phyloP scores from a whole-genome alignment of 179 eudicot species.

The Vitellaria paradoxa region DNA sequence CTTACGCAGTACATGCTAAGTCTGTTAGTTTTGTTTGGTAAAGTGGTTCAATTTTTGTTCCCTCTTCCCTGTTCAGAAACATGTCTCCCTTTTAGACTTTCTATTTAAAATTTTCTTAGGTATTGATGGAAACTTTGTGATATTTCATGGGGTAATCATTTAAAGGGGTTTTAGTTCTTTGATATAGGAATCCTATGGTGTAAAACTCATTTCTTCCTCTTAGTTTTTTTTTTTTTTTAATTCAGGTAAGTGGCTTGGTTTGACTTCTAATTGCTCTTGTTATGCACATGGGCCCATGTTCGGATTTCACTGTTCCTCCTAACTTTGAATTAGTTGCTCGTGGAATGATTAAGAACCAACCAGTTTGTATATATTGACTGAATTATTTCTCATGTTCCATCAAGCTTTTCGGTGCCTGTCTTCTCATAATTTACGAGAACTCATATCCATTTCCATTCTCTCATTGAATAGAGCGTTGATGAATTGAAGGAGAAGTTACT shows the following conservation, averaged over 20 bases:
- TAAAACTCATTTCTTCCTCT: not conserved
- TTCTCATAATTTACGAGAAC: no score
- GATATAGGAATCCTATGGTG: conserved; percentile 11
- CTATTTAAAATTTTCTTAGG: not conserved
- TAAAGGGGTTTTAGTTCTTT: not conserved
- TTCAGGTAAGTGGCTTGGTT: not conserved
- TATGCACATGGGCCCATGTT: not conserved
- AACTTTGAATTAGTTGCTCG: conserved; percentile 9
- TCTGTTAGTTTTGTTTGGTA: conserved; percentile 13
- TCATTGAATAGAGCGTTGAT: conserved; percentile 39
- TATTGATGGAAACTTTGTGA: not conserved
- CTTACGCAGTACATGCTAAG: not conserved
- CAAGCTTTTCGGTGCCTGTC: no score
- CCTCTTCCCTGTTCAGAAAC: not conserved
- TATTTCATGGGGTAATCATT: not conserved
- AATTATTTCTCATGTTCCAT: not conserved
- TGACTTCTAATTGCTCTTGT: not conserved
- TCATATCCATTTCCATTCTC: not conserved
- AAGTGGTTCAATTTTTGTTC: not conserved
- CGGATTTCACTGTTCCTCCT: conserved; percentile 8
- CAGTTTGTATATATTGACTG: no score
- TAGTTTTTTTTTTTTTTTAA: no score
- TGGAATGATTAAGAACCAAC: not conserved
- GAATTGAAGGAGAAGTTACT: conserved; percentile 61
- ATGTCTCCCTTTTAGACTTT: conserved; percentile 1